phyloP scores from a whole-genome alignment of 768 basidiomycete genomes.

The Trametes coccinea region DNA sequence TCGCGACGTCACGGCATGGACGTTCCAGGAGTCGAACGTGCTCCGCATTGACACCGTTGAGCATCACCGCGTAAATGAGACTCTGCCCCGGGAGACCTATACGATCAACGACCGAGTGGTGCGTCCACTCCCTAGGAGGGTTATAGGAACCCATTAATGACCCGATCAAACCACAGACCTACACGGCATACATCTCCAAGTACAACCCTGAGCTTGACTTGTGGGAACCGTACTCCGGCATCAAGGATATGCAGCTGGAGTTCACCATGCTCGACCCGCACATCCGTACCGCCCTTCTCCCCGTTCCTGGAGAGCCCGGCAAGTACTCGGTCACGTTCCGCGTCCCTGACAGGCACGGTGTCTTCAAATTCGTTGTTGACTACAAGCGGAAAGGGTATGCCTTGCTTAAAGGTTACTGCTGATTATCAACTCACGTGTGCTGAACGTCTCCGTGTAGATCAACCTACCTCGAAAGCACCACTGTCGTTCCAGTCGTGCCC shows the following conservation, averaged over 20 bases:
- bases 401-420: background rate
- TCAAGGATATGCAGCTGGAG: conserved; percentile 86
- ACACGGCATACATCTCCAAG: conserved; percentile 69
- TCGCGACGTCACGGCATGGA: conserved; percentile 80
- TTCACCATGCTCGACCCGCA: conserved; percentile 99
- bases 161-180: conserved; percentile 50
- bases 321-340: conserved; percentile 84
- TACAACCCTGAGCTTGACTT: conserved; percentile 53
- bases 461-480: conserved; percentile 71
- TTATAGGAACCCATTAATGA: background rate
- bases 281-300: conserved; percentile 73
- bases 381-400: conserved; percentile 86
- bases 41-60: conserved; percentile 73
- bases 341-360: conserved; percentile 93
- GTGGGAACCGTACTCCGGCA: conserved; percentile 74
- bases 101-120: conserved; percentile 87
- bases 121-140: conserved; percentile 23
- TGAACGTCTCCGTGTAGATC: conserved; percentile 44
- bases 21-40: conserved; percentile 84
- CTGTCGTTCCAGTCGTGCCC: conserved; percentile 86
- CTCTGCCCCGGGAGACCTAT: conserved; percentile 68
- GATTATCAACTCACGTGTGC: background rate
- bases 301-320: conserved; percentile 57
- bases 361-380: conserved; percentile 95
- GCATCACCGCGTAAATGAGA: conserved; percentile 71